Evolutionary conservation across 805 yeast species (phyloP).

Genomic region (Candida caryicola): DNA sequence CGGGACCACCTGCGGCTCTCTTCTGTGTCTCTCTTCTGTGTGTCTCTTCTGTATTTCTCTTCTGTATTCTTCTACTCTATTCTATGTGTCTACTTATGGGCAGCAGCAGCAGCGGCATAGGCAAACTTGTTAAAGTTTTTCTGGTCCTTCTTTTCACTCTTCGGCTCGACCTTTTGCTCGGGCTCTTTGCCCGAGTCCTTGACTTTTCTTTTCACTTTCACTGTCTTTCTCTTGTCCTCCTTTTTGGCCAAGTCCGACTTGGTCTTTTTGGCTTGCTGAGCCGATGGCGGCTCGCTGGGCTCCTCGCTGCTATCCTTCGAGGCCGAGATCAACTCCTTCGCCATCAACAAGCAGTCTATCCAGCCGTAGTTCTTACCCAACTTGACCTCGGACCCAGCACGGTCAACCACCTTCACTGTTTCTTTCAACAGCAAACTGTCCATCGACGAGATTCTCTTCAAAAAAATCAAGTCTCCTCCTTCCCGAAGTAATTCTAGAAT

Average conservation of each 20-base stretch:
- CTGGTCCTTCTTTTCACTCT: constrained; percentile 4
- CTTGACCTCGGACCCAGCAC: constrained; percentile 25
- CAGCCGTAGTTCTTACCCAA: constrained; percentile 54
- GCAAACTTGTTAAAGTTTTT: constrained; percentile 34
- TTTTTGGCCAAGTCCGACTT: not conserved
- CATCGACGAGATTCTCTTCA: constrained; percentile 36
- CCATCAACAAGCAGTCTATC: constrained; percentile 68
- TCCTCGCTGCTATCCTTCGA: not conserved
- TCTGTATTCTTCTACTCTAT: not conserved
- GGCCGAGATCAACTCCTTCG: constrained; percentile 47
- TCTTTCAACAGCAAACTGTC: constrained; percentile 29
- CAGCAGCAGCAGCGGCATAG: constrained; percentile 48
- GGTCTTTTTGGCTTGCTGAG: constrained; percentile 1
- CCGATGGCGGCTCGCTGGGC: not conserved
- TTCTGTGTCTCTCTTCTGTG: too few species aligned
- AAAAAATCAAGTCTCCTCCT: constrained; percentile 53
- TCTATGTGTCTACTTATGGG: constrained; percentile 21
- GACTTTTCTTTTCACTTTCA: not conserved
- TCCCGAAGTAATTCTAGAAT: constrained; percentile 59
- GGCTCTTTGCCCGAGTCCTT: constrained; percentile 4
- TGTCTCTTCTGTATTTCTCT: too few species aligned
- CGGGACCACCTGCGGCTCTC: too few species aligned
- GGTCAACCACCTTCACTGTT: constrained; percentile 27
- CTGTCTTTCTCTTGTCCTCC: not conserved
- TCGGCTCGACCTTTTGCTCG: constrained; percentile 1